Evolutionary conservation across 2,329 filamentous ascomycete species (phyloP), one percentile per base, ranked within the genome.

Genomic region (Fonsecaea pugnacius): DNA sequence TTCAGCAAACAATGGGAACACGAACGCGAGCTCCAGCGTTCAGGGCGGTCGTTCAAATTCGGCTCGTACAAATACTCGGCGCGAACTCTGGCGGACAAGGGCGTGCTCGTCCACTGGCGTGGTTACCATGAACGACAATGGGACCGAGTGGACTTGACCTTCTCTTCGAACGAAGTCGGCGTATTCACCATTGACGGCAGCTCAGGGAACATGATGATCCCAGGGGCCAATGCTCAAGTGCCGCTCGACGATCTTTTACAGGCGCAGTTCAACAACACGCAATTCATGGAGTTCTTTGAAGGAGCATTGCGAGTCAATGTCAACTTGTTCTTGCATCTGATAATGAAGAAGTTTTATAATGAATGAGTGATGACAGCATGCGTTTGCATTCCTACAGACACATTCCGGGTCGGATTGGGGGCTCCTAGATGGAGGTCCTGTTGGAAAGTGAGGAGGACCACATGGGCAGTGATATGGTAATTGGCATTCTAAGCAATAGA

Each of bases 1-100:
- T 99, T 99, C 77, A 97, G 94, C 27, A 96, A 96, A 74, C 95
- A 99, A 78, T 99, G 96, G 86, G 96, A 97, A 78, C 95, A 99
- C 78, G 92, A 98, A 80, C 89, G 92, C 70, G 95, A 99, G 79
- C 88, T 99, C 35, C 92, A 97, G 75, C 90, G 92, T 64, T 90
- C 90, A 7, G 95, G 95, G 32, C 91, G 94, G 56, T 91, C 96
- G 59, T 96, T 96, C 77, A 96, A 96, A 76, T 99, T 99, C 75
- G 95, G 96, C 68, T 96, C 91, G 40, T 99, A 90, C 87, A 98
- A 98, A 81, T 99, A 99, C 81, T 94, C 91, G 60, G 93, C 92
- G 3, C 89, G 92, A 58, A 89, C 90, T 56, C 86, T 99, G 7
- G 89, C 89, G 1, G 94, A 98, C 74, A 97, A 96, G 80, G 95